Evolutionary conservation across 805 yeast species (phyloP).

Genomic region (Tetrapisispora iriomotensis): DNA sequence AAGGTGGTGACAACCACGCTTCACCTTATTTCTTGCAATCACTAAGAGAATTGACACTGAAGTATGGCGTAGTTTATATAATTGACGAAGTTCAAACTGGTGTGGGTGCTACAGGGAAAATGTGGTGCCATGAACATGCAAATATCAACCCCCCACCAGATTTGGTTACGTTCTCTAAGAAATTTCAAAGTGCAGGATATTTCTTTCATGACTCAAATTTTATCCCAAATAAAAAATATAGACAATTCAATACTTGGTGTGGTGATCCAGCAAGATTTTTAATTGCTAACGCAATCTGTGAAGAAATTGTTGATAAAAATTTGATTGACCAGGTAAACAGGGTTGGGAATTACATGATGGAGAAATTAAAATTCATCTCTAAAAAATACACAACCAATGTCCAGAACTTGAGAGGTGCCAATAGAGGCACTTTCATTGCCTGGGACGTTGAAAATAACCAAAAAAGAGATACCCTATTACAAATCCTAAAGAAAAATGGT

Average conservation of each 20-base stretch:
- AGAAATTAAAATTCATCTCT: constrained; percentile 31
- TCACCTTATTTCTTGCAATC: constrained; percentile 52
- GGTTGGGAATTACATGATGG: constrained; percentile 47
- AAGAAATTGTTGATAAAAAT: constrained; percentile 42
- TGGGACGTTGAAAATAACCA: constrained; percentile 42
- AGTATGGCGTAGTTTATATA: constrained; percentile 49
- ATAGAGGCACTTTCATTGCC: constrained; percentile 56
- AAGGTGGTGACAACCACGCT: constrained; percentile 72
- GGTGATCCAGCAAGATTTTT: constrained; percentile 65
- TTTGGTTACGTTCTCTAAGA: constrained; percentile 61
- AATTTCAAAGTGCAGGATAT: constrained; percentile 67
- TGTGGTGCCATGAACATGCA: constrained; percentile 69
- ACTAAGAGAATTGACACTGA: constrained; percentile 48
- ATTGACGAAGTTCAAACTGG: constrained; percentile 71
- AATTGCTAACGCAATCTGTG: constrained; percentile 49
- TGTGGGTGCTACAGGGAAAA: constrained; percentile 61
- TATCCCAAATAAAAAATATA: constrained; percentile 50
- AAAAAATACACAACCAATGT: constrained; percentile 34
- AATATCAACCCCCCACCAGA: constrained; percentile 54
- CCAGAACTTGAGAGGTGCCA: constrained; percentile 49
- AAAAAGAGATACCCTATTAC: constrained; percentile 39
- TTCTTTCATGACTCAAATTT: constrained; percentile 50
- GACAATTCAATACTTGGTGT: constrained; percentile 74
- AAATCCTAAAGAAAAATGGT: constrained; percentile 40
- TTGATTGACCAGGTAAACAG: constrained; percentile 39